A percentile compares a stretch with the other conserved stretches of the same genome.
phyloP scores from a whole-genome alignment of 352 stramenopile genomes.

The Phytopythium cucurbitacearum region DNA sequence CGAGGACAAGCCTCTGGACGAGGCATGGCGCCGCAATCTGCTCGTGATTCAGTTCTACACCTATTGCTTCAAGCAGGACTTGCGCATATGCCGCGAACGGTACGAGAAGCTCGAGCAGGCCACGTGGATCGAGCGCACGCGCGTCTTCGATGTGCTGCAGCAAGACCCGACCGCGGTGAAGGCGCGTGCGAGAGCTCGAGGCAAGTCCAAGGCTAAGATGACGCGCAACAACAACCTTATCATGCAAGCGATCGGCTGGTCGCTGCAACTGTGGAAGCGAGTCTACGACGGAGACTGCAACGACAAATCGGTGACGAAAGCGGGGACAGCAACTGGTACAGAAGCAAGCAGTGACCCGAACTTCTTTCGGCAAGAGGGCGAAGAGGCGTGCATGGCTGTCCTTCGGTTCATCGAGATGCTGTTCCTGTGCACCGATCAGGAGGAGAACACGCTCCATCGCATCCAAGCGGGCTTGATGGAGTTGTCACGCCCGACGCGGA shows the following conservation, averaged over 20 bases:
- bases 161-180: constrained; percentile 35
- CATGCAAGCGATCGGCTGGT: constrained; percentile 46
- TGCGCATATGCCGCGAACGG: constrained; percentile 42
- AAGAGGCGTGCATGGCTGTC: constrained; percentile 56
- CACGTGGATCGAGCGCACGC: constrained; percentile 57
- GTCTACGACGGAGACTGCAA: constrained; percentile 39
- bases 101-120: constrained; percentile 42
- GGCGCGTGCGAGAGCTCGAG: constrained; percentile 21
- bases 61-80: constrained; percentile 76
- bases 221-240: constrained; percentile 68
- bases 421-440: constrained; percentile 66
- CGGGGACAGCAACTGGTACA: too few species aligned
- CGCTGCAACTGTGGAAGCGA: constrained; percentile 58
- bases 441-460: constrained; percentile 67
- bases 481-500: constrained; percentile 39
- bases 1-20: constrained; percentile 32
- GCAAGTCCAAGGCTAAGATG: constrained; percentile 30
- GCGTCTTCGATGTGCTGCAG: constrained; percentile 55
- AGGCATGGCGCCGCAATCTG: constrained; percentile 60
- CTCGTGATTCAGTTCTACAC: constrained; percentile 80
- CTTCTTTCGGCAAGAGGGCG: constrained; percentile 45
- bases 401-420: constrained; percentile 80
- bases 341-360: neutral
- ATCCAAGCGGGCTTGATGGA: constrained; percentile 58
- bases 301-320: constrained; percentile 7